Evolutionary conservation across 176 grass and related monocot species (phyloP).

Genomic region (Ananas comosus): DNA sequence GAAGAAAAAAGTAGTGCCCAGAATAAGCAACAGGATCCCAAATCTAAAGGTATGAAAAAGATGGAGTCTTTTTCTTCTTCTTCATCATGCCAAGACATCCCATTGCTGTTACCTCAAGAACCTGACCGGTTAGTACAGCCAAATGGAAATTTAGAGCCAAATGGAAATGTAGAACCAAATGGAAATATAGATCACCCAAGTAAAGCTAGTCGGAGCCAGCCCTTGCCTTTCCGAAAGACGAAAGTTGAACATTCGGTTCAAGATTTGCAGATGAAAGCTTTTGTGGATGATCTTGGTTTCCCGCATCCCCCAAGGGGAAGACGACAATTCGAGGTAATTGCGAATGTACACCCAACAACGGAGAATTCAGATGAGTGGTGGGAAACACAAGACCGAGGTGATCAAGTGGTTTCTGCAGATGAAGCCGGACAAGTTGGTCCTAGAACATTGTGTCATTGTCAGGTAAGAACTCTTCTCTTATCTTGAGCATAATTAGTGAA

Average conservation of each 20-base stretch:
- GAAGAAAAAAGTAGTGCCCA: constrained; percentile 30
- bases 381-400: constrained; percentile 56
- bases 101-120: constrained; percentile 59
- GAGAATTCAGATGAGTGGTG: constrained; percentile 48
- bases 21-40: constrained; percentile 17
- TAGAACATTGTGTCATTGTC: constrained; percentile 44
- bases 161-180: constrained; percentile 14
- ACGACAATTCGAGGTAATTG: constrained; percentile 8
- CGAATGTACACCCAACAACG: constrained; percentile 21
- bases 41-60: constrained; percentile 29
- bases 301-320: constrained; percentile 24
- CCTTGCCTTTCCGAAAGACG: constrained; percentile 25
- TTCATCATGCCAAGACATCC: constrained; percentile 62
- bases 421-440: constrained; percentile 72
- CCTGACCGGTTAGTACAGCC: constrained; percentile 25
- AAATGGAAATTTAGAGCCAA: constrained; percentile 29
- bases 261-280: constrained; percentile 57
- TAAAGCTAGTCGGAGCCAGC: constrained; percentile 26
- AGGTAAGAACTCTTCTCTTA: constrained; percentile 36
- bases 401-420: constrained; percentile 40
- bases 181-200: constrained; percentile 15
- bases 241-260: constrained; percentile 33
- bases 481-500: too few relatives aligned
- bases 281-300: constrained; percentile 54
- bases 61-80: constrained; percentile 22